These are phyloP conservation scores for Thoreauomyces humboldtii DNA, from an alignment of 192 early-diverging fungal species.

Conservation along the genomic window DNA sequence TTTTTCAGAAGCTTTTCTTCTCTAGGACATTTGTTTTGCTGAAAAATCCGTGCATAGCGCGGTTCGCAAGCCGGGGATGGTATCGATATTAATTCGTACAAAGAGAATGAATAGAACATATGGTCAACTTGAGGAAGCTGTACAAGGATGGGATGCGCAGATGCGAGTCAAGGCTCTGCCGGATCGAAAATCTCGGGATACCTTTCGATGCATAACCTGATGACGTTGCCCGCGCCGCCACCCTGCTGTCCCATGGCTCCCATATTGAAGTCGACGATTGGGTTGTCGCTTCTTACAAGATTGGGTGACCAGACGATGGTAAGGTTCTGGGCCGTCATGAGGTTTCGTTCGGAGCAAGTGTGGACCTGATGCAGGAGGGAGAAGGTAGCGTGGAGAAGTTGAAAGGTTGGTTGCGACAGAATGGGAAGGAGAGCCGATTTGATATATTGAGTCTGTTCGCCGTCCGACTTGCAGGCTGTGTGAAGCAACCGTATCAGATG, in stretches of 20 bases:
- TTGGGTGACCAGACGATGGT: constrained; percentile 88
- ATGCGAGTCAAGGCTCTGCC: no score
- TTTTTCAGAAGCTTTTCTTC: no score
- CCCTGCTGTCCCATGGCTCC: constrained; percentile 35
- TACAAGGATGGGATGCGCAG: no score
- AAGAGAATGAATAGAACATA: no score
- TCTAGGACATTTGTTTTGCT: no score
- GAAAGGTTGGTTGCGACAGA: constrained; percentile 19
- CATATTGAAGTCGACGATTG: constrained; percentile 46
- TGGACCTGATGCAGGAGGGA: constrained; percentile 70
- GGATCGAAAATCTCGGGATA: constrained; percentile 39
- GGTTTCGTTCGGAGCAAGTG: constrained; percentile 63
- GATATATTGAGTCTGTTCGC: constrained; percentile 26
- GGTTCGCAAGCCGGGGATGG: no score
- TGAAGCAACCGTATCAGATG: constrained; percentile 10
- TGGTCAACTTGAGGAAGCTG: no score
- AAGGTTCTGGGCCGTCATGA: constrained; percentile 81
- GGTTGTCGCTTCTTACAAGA: constrained; percentile 56
- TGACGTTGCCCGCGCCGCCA: constrained; percentile 37
- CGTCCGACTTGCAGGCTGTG: constrained; percentile 42
- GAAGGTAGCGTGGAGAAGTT: constrained; percentile 57
- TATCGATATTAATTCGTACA: no score
- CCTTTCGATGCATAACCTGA: constrained; percentile 38
- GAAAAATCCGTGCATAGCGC: no score
- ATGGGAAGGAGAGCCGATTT: constrained; percentile 30